Evolutionary conservation across 228 moss, liverwort and hornwort species (phyloP).

Genomic region (Sphagnum magellanicum): DNA sequence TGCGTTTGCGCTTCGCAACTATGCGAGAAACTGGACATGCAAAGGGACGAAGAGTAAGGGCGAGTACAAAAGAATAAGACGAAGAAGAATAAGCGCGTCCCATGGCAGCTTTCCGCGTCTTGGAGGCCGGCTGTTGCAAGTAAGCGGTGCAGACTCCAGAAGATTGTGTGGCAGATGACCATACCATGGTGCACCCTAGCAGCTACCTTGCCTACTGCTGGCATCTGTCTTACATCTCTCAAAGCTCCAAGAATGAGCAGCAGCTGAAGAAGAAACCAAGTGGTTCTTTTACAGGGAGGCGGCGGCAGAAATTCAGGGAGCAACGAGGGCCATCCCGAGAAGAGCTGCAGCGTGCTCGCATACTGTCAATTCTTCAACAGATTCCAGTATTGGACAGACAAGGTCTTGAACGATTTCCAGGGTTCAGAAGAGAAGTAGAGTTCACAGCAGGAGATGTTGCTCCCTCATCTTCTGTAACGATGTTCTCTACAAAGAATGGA

Average conservation of each 20-base stretch:
- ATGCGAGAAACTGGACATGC: too few relatives aligned
- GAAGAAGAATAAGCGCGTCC: too few relatives aligned
- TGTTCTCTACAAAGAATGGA: not conserved
- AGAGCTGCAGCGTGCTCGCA: constrained; percentile 32
- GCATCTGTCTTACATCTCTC: constrained; percentile 39
- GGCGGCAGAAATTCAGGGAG: constrained; percentile 57
- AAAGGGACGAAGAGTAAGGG: too few relatives aligned
- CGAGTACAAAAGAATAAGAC: too few relatives aligned
- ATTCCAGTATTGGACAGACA: constrained; percentile 22
- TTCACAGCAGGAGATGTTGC: not conserved
- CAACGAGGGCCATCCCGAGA: constrained; percentile 60
- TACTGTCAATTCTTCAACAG: constrained; percentile 49
- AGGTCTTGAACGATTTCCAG: not conserved
- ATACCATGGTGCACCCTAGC: constrained; percentile 45
- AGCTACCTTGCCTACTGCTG: constrained; percentile 51
- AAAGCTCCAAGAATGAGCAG: not conserved
- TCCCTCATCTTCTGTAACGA: not conserved
- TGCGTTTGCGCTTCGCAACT: too few relatives aligned
- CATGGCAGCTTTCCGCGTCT: too few relatives aligned
- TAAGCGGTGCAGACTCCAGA: too few relatives aligned
- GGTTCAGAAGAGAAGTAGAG: not conserved
- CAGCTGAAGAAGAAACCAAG: not conserved
- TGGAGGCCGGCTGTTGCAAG: too few relatives aligned
- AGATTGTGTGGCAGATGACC: too few relatives aligned
- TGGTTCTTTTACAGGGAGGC: constrained; percentile 2